A percentile compares a stretch with the other conserved stretches of the same genome.
These are phyloP conservation scores for Erodium trifolium DNA, from an alignment of 441 rosid species.

Conservation along the genomic window DNA sequence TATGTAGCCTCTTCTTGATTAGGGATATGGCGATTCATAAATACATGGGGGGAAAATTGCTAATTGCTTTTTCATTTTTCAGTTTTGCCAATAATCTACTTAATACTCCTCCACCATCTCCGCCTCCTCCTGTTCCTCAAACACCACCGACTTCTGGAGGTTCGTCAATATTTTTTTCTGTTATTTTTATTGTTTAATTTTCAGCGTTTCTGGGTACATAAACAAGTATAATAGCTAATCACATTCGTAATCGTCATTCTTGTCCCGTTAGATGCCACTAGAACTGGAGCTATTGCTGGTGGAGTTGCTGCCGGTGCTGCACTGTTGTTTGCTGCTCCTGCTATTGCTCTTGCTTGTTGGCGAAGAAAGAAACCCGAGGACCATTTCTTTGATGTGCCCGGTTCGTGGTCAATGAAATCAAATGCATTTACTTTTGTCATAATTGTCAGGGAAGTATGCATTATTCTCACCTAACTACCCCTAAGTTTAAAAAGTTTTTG, in stretches of 20 bases:
- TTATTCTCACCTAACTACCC: too few relatives aligned
- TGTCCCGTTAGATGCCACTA: conserved; percentile 4
- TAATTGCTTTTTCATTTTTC: conserved; percentile 30
- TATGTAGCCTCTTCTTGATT: conserved; percentile 9
- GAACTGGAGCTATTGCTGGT: conserved; percentile 18
- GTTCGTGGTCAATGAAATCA: conserved; percentile 4
- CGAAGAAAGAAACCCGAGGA: conserved; percentile 13
- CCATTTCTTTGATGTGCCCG: conserved; percentile 19
- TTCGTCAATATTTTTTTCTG: conserved; percentile 24
- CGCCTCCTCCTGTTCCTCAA: conserved; percentile 60
- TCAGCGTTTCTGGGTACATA: not conserved
- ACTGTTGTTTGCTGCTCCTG: conserved; percentile 17
- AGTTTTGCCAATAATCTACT: conserved; percentile 49
- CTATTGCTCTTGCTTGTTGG: conserved; percentile 17
- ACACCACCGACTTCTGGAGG: conserved; percentile 35
- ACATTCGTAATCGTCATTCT: not conserved
- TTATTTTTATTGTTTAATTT: not conserved
- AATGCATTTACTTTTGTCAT: too few relatives aligned
- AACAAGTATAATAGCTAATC: not conserved
- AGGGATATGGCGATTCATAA: not conserved
- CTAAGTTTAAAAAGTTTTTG: too few relatives aligned
- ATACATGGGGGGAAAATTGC: not conserved
- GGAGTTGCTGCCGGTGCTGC: conserved; percentile 19
- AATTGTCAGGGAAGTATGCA: too few relatives aligned
- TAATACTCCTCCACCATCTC: conserved; percentile 28